Conservation (phyloP, 164 flowering plant genomes). For the Amborella trichopoda region DNA sequence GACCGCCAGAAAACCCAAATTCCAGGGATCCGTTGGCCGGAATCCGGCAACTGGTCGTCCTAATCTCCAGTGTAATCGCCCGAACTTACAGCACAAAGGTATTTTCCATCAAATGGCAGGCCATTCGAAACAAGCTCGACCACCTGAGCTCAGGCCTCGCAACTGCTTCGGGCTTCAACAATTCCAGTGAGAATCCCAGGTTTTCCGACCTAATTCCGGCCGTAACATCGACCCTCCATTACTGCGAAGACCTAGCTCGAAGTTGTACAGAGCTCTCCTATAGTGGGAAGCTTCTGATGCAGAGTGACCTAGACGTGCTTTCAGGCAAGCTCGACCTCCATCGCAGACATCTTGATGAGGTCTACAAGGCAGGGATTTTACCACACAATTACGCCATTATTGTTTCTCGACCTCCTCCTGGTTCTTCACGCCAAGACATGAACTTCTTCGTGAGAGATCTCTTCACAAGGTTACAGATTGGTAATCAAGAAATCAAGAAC, state of each 20-base stretch:
- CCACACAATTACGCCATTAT: constrained; percentile 45
- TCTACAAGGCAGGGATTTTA: constrained; percentile 42
- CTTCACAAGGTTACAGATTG: constrained; percentile 64
- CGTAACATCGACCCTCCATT: constrained; percentile 21
- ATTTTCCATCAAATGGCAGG: constrained; percentile 68
- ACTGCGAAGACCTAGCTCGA: constrained; percentile 42
- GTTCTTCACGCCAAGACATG: constrained; percentile 56
- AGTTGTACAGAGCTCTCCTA: constrained; percentile 55
- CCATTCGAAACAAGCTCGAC: constrained; percentile 54
- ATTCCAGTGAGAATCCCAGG: constrained; percentile 17
- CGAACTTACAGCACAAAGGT: constrained; percentile 44
- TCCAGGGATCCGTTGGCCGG: constrained; percentile 5
- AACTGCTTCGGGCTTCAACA: constrained; percentile 30
- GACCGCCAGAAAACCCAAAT: constrained; percentile 3
- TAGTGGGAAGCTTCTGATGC: constrained; percentile 91
- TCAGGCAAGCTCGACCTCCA: constrained; percentile 41
- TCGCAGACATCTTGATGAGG: constrained; percentile 28
- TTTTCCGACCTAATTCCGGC: constrained; percentile 12
- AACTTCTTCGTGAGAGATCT: constrained; percentile 64
- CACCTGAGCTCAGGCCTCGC: constrained; percentile 45
- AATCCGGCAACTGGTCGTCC: constrained; percentile 27
- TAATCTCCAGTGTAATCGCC: constrained; percentile 38
- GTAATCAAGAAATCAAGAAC: constrained; percentile 46
- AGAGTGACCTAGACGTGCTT: constrained; percentile 72
- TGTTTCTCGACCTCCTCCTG: constrained; percentile 49